phyloP scores from a whole-genome alignment of 306 rosid genomes.

The Vicia faba region DNA sequence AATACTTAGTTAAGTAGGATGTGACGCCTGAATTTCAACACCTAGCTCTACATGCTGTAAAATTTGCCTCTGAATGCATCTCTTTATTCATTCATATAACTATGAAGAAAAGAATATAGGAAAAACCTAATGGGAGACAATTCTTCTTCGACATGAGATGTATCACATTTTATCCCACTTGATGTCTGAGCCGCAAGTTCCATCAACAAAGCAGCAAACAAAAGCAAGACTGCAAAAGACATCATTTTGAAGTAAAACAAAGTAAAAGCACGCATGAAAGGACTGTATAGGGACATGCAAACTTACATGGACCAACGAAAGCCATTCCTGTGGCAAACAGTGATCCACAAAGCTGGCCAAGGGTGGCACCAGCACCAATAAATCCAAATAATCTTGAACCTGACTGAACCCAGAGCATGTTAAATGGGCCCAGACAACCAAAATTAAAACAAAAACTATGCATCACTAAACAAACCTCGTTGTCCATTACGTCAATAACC shows the following conservation, averaged over 20 bases:
- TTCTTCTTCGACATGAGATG: constrained; percentile 54
- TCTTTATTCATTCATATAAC: constrained; percentile 15
- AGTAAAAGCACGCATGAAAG: constrained; percentile 18
- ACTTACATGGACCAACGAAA: constrained; percentile 89
- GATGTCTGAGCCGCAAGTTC: constrained; percentile 91
- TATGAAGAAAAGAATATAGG: constrained; percentile 19
- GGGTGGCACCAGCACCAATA: constrained; percentile 98
- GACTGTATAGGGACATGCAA: constrained; percentile 26
- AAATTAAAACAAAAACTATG: constrained; percentile 33
- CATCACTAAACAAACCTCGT: constrained; percentile 57
- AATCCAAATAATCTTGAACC: constrained; percentile 99
- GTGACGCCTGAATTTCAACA: neutral
- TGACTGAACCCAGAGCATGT: constrained; percentile 75
- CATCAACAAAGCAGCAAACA: constrained; percentile 88
- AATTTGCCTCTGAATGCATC: neutral
- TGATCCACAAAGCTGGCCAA: constrained; percentile 96
- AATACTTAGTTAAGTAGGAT: neutral
- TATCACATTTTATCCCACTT: constrained; percentile 66
- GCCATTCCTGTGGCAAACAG: constrained; percentile 93
- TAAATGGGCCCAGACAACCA: constrained; percentile 35
- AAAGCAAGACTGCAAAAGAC: constrained; percentile 60
- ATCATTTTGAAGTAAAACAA: constrained; percentile 21
- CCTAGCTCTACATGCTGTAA: constrained; percentile 13
- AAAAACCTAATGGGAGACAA: constrained; percentile 75
- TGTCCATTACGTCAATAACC: constrained; percentile 88